Base-by-base conservation (phyloP, 148 eudicot genomes). In the Camellia japonica region DNA sequence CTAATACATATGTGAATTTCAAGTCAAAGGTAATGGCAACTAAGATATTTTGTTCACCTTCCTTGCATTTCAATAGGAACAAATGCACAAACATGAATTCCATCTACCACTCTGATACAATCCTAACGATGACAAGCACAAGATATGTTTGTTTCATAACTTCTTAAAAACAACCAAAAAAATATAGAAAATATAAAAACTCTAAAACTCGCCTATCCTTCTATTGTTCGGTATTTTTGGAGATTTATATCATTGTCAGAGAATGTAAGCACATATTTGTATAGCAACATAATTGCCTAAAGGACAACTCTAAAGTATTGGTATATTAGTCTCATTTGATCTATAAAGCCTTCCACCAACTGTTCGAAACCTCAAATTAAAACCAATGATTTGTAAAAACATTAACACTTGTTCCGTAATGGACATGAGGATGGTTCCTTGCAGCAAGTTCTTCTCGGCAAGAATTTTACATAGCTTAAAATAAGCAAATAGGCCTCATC, bases 41-140 rank as follows among this genome's bases (percentile, higher is more conserved):
- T 16, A 75, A 59, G 7, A 75, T 9, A 75, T 75, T 59, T 60
- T 75, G 66, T 55, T 10, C 10, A 75, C 13, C 78, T 58, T 55
- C 44, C 9, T 75, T 75, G 47, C 30, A 20, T 11, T 30, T 59
- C 19, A 23, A 75, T 9, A 8, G 51, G 78, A 19, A 55, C 65
- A 3, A 16, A 74, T 52, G 65, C 77, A 55, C 77, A 65, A 42
- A 74, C 46, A 59, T 75, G 49, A 2, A 51, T 75, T 1, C 67
- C 66, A 58, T 74, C 63, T 20, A 74, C 18, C 23, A 64, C 46
- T 15, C 76, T 44, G 3, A 74, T 54, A 56, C 78, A 75, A 60
- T 75, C 52, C 58, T 55, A 55, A 7, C 10, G 8, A 55, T 55
- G 3, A 2, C 11, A 55, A 55, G 8, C 10, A 12, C 58, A 55